Base-by-base conservation (phyloP, 2,329 filamentous ascomycete species). In the Lachnellula hyalina region DNA sequence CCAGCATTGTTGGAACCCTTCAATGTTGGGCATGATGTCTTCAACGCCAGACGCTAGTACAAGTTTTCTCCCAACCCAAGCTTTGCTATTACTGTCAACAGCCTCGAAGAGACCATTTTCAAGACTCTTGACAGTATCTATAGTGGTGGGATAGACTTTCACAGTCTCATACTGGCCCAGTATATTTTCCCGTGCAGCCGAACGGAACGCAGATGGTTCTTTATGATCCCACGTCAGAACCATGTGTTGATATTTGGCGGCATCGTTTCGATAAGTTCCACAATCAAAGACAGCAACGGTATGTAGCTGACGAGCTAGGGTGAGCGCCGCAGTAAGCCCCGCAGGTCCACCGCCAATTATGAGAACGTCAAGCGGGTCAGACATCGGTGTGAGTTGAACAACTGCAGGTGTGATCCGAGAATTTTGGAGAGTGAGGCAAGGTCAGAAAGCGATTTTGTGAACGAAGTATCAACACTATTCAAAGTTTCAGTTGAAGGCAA, bases 1-100 rank as follows among this genome's bases (percentile, higher is more conserved):
- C 80, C 80, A 86, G 52, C 77, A 78, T 41, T 83, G 77, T 0
- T 60, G 70, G 57, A 81, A 85, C 0, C 83, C 82, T 2, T 72
- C 63, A 2, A 84, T 76, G 14, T 76, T 71, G 0, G 77, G 77
- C 34, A 77, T 63, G 0, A 80, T 60, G 58, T 86, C 83, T 23
- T 63, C 67, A 0, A 79, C 72, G 0, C 83, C 83, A 0, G 71
- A 80, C 0, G 79, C 82, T 0, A 86, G 67, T 0, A 82, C 75
- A 1, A 86, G 51, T 56, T 80, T 84, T 47, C 72, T 72, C 0
- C 80, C 81, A 9, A 66, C 59, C 61, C 76, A 84, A 0, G 61
- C 63, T 2, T 66, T 62, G 0, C 77, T 79, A 0, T 68, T 36
- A 1, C 64, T 69, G 55, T 82, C 80, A 2, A 57, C 62, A 9